Evolutionary conservation across 306 rosid genomes (phyloP).

Genomic region (Pyrus betulifolia): DNA sequence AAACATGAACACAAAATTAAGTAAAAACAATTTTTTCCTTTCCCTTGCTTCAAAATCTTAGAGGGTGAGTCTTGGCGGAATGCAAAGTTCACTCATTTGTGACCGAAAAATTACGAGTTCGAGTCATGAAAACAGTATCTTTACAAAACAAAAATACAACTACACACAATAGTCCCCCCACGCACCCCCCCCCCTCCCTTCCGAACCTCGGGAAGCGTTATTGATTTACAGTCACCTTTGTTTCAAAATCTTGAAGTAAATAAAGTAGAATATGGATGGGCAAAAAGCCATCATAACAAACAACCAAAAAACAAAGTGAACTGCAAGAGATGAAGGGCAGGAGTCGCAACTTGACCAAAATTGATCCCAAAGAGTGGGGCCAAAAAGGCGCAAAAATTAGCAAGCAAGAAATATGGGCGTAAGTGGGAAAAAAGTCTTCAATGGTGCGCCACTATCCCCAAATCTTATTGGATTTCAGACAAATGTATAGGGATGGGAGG

Average conservation of each 20-base stretch:
- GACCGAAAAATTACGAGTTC: no score
- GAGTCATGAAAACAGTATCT: no score
- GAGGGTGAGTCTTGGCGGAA: no score
- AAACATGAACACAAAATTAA: not conserved
- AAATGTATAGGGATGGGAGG: not conserved
- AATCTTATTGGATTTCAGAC: not conserved
- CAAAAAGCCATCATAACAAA: not conserved
- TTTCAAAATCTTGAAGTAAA: not conserved
- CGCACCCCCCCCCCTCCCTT: no score
- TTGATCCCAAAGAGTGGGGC: slow-evolving; percentile 5
- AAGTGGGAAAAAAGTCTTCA: not conserved
- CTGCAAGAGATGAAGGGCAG: not conserved
- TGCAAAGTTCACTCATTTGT: no score
- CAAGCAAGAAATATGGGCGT: not conserved
- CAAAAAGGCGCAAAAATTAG: slow-evolving; percentile 6
- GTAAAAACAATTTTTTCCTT: not conserved
- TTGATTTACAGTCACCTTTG: rapidly evolving
- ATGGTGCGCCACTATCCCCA: slow-evolving; percentile 24
- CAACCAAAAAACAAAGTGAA: slow-evolving; percentile 2
- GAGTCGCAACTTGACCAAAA: not conserved
- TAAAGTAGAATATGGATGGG: not conserved
- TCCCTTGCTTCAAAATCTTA: not conserved
- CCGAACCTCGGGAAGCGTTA: rapidly evolving
- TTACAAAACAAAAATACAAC: no score
- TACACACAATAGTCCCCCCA: no score